Percentiles rank a stretch among this genome's conserved stretches.
These are phyloP conservation scores for Ascobolus immersus DNA, from an alignment of 495 filamentous ascomycete species.

Conservation along the genomic window DNA sequence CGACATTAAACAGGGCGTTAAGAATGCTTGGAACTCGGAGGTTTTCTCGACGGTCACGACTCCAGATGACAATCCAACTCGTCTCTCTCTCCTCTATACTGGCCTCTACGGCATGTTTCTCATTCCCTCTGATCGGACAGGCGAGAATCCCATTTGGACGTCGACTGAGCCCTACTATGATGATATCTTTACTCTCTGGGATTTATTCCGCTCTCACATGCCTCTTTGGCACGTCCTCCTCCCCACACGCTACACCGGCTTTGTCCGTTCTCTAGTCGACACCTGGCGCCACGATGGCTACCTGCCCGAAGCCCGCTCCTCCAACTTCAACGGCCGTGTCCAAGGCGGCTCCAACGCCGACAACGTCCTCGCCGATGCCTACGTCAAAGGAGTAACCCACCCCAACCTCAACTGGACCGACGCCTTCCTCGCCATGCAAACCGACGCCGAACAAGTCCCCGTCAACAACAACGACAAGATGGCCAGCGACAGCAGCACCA, in stretches of 20 bases:
- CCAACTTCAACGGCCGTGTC: constrained; percentile 42
- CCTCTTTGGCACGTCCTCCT: constrained; percentile 36
- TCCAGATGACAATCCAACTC: constrained; percentile 25
- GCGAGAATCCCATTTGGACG: constrained; percentile 42
- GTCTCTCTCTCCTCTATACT: constrained; percentile 35
- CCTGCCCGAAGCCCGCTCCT: constrained; percentile 37
- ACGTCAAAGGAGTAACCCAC: constrained; percentile 43
- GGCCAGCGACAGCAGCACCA: constrained; percentile 35
- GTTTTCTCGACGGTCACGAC: constrained; percentile 39
- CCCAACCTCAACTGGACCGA: constrained; percentile 40
- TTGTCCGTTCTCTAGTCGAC: constrained; percentile 43
- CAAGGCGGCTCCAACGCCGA: constrained; percentile 55
- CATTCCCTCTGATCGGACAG: constrained; percentile 44
- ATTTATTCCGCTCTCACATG: constrained; percentile 35
- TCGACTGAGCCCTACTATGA: constrained; percentile 41
- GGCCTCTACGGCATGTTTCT: constrained; percentile 44
- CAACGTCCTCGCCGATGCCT: constrained; percentile 50
- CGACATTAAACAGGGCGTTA: constrained; percentile 23
- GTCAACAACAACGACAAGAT: constrained; percentile 32
- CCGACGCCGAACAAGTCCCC: constrained; percentile 38
- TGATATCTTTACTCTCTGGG: constrained; percentile 33
- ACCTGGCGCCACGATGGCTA: constrained; percentile 44
- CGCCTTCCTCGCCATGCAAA: constrained; percentile 43
- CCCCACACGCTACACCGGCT: constrained; percentile 35
- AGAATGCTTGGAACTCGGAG: constrained; percentile 30